Evolutionary conservation across 352 stramenopile genomes (phyloP).

Genomic region (Globisporangium rhizosaccharum): DNA sequence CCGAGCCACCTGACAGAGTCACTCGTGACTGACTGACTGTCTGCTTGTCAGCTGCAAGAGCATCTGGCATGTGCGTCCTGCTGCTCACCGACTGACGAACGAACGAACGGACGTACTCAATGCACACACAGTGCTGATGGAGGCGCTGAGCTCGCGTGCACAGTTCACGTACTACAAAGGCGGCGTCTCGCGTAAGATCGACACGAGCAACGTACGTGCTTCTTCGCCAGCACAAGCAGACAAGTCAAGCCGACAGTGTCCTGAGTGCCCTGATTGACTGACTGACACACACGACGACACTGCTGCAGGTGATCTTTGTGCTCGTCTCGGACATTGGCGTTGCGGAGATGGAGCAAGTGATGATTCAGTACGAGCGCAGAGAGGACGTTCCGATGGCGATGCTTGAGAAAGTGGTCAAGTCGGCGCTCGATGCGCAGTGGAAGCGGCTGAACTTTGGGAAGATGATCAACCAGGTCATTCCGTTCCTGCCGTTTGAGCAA

Average conservation of each 20-base stretch:
- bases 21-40: too few species aligned
- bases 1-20: too few species aligned
- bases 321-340: conserved; percentile 88
- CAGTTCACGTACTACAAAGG: conserved; percentile 78
- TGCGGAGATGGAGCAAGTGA: conserved; percentile 77
- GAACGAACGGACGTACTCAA: neutral
- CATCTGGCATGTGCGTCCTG: too few species aligned
- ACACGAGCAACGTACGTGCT: conserved; percentile 63
- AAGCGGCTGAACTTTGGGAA: conserved; percentile 86
- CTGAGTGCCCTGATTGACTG: neutral
- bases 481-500: conserved; percentile 87
- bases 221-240: neutral
- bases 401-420: conserved; percentile 75
- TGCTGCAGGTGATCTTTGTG: conserved; percentile 78
- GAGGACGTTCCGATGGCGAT: conserved; percentile 52
- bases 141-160: conserved; percentile 60
- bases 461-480: conserved; percentile 86
- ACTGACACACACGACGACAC: neutral
- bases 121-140: conserved; percentile 52
- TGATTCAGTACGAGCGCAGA: conserved; percentile 77
- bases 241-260: too few species aligned
- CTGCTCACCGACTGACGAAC: neutral
- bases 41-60: too few species aligned
- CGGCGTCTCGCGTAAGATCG: conserved; percentile 57
- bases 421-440: conserved; percentile 80